A percentile compares a stretch with the other conserved stretches of the same genome.
Evolutionary conservation across 208 protist genomes (phyloP).

Genomic region (Leishmania braziliensis): DNA sequence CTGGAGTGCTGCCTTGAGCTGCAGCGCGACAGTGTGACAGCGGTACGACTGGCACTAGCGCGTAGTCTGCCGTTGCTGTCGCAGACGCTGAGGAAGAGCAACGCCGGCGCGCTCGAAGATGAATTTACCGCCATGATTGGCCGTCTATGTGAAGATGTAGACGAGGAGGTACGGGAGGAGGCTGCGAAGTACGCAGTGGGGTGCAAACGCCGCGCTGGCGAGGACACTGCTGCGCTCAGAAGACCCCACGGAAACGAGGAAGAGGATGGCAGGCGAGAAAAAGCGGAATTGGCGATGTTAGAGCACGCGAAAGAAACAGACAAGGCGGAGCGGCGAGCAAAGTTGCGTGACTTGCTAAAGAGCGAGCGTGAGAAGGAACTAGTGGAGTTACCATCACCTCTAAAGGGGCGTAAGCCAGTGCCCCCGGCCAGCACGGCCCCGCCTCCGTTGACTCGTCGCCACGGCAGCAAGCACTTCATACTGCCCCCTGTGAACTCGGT

Average conservation of each 20-base stretch:
- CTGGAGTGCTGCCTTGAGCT: slow-evolving; percentile 79
- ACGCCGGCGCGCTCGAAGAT: slow-evolving; percentile 52
- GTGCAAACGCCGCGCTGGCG: slow-evolving; percentile 4
- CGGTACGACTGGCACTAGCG: slow-evolving; percentile 71
- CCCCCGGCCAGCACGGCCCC: background rate
- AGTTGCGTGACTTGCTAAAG: slow-evolving; percentile 87
- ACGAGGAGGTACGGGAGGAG: slow-evolving; percentile 61
- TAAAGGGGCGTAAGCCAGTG: slow-evolving; percentile 18
- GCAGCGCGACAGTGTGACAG: slow-evolving; percentile 76
- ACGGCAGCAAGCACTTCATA: slow-evolving; percentile 7
- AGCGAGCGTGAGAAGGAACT: slow-evolving; percentile 77
- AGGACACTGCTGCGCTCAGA: slow-evolving; percentile 3
- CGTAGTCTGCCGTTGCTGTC: slow-evolving; percentile 46
- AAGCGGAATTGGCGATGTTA: slow-evolving; percentile 70
- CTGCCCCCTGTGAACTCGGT: background rate
- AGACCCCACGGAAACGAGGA: slow-evolving; percentile 35
- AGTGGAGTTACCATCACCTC: slow-evolving; percentile 37
- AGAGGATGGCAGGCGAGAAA: slow-evolving; percentile 69
- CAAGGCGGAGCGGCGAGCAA: slow-evolving; percentile 85
- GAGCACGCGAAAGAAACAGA: slow-evolving; percentile 89
- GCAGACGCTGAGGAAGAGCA: slow-evolving; percentile 43
- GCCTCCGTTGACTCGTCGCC: background rate
- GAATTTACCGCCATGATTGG: slow-evolving; percentile 78
- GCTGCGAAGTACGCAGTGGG: slow-evolving; percentile 36
- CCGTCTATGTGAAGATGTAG: slow-evolving; percentile 75